Evolutionary conservation across 139 green algal species (phyloP).

Genomic region (Ostreobium quekettii): DNA sequence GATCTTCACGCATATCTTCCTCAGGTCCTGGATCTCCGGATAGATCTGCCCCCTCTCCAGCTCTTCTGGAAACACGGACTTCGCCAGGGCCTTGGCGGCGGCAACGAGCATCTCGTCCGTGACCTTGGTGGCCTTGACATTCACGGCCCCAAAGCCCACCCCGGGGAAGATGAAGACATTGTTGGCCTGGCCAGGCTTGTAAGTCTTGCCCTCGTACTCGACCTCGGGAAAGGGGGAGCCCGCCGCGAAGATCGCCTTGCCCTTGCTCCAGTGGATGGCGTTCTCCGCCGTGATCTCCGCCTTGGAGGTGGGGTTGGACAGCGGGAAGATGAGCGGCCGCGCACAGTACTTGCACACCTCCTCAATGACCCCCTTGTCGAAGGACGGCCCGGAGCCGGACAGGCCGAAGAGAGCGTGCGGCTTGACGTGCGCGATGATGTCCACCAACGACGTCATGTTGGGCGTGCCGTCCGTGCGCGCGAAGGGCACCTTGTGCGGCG

Average conservation of each 20-base stretch:
- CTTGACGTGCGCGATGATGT: slow-evolving; percentile 30
- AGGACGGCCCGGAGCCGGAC: slow-evolving; percentile 45
- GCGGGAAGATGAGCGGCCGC: slow-evolving; percentile 78
- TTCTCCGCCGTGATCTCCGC: slow-evolving; percentile 80
- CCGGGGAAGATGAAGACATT: slow-evolving; percentile 77
- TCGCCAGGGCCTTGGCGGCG: slow-evolving; percentile 55
- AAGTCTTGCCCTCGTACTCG: slow-evolving; percentile 16
- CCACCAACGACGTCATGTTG: slow-evolving; percentile 20
- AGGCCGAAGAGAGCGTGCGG: slow-evolving; percentile 55
- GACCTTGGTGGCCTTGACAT: slow-evolving; percentile 47
- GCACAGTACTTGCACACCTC: slow-evolving; percentile 54
- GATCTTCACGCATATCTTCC: slow-evolving; percentile 7
- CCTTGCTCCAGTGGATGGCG: slow-evolving; percentile 51
- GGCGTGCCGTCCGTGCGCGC: slow-evolving; percentile 7
- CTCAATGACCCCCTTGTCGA: slow-evolving; percentile 51
- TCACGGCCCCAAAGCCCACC: slow-evolving; percentile 53
- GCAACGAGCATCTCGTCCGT: slow-evolving; percentile 67
- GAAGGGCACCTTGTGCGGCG: background rate
- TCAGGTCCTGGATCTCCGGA: slow-evolving; percentile 25
- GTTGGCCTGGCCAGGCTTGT: slow-evolving; percentile 58
- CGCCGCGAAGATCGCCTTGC: slow-evolving; percentile 70
- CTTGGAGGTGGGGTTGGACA: slow-evolving; percentile 85
- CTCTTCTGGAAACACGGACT: slow-evolving; percentile 26
- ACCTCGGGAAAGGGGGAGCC: slow-evolving; percentile 64
- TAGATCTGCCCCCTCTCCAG: slow-evolving; percentile 37